Base-by-base conservation (phyloP, 164 flowering plant species). In the Aristolochia fimbriata region DNA sequence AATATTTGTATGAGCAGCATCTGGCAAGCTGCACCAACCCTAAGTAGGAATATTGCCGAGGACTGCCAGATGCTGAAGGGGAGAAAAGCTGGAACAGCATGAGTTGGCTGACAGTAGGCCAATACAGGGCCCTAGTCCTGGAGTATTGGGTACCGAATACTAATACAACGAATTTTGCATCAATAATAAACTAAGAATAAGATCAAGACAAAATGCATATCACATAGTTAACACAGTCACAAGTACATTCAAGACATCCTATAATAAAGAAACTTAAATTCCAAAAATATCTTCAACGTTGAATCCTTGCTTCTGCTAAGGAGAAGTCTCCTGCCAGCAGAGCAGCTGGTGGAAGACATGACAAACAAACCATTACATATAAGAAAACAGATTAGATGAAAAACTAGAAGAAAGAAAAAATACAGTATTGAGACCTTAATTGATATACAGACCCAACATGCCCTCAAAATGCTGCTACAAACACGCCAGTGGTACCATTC, bases 381-480 rank as follows among this genome's bases (percentile, higher is more conserved):
- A 17, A 71, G 3, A 59, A 48, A 50, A 62, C 5, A 52, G 15
- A 2, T 25, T 23, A 23, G 50, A 51, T 0, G 37, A 10, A 50
- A 20, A 56, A 10, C 45, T 27, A 20, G 4, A 15, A 27, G 7
- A 53, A 20, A 53, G 12, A 21, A 22, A 52, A 10, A 47, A 65
- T 12, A 49, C n/a, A 51, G 6, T 31, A 23, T 47, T 22, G 22
- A 15, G 62, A 90, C 97, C 99, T 90, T 74, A 94, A 85, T 71
- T 94, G 99, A 74, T 94, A 88, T 30, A 94, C 99, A 69, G 97
- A 93, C 27, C 99, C 99, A 68, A 94, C 96, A 73, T 94, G 99
- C 31, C 99, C 99, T 15, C 96, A 81, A 53, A 94, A 94, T 53
- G 86, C 86, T 55, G 97, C 88, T 68, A 94, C 85, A 62, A 85